phyloP scores from a whole-genome alignment of 805 yeast genomes.

The Maudiozyma serrabonitensis region DNA sequence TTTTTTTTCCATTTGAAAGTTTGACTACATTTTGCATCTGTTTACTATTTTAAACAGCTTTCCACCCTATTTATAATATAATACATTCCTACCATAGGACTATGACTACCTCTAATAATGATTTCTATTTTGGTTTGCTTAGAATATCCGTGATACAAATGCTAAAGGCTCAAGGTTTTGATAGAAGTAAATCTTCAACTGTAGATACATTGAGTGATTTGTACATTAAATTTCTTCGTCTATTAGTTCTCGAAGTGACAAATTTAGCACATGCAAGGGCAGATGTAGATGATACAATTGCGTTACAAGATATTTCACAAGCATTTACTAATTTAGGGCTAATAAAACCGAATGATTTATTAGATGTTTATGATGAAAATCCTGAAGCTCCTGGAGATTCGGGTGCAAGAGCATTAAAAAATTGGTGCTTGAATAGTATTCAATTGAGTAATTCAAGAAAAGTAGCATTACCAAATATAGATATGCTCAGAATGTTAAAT shows the following conservation, averaged over 20 bases:
- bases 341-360: conserved; percentile 44
- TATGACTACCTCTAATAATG: conserved; percentile 24
- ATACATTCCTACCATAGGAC: neutral
- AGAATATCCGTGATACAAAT: conserved; percentile 44
- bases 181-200: conserved; percentile 58
- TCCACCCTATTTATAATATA: no score
- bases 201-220: conserved; percentile 74
- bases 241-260: conserved; percentile 42
- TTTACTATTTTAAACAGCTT: no score
- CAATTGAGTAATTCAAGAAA: conserved; percentile 36
- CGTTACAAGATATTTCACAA: conserved; percentile 54
- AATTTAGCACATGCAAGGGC: conserved; percentile 39
- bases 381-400: conserved; percentile 34
- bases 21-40: no score
- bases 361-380: conserved; percentile 45
- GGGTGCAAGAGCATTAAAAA: conserved; percentile 43
- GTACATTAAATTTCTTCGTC: conserved; percentile 50
- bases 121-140: conserved; percentile 38
- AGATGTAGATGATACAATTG: conserved; percentile 37
- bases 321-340: conserved; percentile 58
- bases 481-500: neutral
- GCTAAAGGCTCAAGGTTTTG: conserved; percentile 77
- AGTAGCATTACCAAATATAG: conserved; percentile 26
- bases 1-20: no score
- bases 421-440: conserved; percentile 44